phyloP scores from a whole-genome alignment of 345 rosid species.

The Bruguiera parviflora region DNA sequence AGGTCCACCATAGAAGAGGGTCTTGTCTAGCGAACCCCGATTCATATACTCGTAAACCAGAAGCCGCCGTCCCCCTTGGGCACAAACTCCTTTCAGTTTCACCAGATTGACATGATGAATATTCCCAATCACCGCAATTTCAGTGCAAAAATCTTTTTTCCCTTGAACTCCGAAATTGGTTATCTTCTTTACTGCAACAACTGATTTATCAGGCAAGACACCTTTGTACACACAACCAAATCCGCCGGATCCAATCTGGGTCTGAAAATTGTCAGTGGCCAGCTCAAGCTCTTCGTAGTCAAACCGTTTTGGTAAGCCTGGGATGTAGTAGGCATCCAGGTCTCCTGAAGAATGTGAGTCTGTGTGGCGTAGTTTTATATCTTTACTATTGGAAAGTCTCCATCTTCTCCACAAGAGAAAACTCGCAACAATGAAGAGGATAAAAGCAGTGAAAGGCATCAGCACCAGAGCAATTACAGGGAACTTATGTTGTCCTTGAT shows the following conservation, averaged over 20 bases:
- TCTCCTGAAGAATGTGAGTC: slow-evolving; percentile 55
- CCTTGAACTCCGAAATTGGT: slow-evolving; percentile 23
- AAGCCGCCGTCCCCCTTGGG: slow-evolving; percentile 24
- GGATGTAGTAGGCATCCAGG: slow-evolving; percentile 64
- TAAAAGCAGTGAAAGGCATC: slow-evolving; percentile 54
- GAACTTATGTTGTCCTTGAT: slow-evolving; percentile 28
- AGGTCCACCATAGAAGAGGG: slow-evolving; percentile 21
- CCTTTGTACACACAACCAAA: slow-evolving; percentile 30
- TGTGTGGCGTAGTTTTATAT: slow-evolving; percentile 26
- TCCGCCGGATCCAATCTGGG: slow-evolving; percentile 23
- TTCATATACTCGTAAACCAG: slow-evolving; percentile 31
- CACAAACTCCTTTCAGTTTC: slow-evolving; percentile 26
- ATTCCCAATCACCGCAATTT: slow-evolving; percentile 28
- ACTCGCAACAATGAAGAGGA: slow-evolving; percentile 36
- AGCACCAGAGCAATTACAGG: slow-evolving; percentile 61
- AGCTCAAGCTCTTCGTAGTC: slow-evolving; percentile 18
- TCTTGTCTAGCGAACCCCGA: slow-evolving; percentile 23
- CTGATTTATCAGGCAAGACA: slow-evolving; percentile 14
- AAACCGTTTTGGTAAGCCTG: slow-evolving; percentile 32
- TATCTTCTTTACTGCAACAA: slow-evolving; percentile 26
- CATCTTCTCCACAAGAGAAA: slow-evolving; percentile 60
- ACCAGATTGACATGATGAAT: slow-evolving; percentile 28
- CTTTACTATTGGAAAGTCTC: slow-evolving; percentile 28
- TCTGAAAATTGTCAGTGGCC: slow-evolving; percentile 26
- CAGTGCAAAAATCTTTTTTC: slow-evolving; percentile 27